These are phyloP conservation scores for Penicillium lagena DNA, from an alignment of 495 filamentous ascomycete species.

Conservation along the genomic window DNA sequence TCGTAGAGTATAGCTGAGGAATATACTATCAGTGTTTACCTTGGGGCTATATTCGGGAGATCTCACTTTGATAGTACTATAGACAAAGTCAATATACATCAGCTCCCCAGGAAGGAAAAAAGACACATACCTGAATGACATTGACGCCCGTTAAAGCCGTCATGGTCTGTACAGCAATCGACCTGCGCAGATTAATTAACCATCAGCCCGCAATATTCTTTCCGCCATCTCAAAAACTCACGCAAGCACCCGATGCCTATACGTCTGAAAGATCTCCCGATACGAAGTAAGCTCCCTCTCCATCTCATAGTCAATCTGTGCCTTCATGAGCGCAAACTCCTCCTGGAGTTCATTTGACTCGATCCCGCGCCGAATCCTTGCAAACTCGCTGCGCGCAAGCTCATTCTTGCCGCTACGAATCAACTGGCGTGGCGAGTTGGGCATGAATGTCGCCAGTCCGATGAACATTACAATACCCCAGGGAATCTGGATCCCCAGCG, in stretches of 20 bases:
- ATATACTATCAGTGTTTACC: no score
- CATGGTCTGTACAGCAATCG: conserved; percentile 53
- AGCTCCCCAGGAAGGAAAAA: neutral
- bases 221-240: conserved; percentile 12
- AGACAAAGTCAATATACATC: conserved; percentile 2
- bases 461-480: conserved; percentile 54
- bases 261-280: conserved; percentile 46
- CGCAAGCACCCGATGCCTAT: conserved; percentile 44
- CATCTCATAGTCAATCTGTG: conserved; percentile 57
- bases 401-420: conserved; percentile 48
- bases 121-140: conserved; percentile 40
- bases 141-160: conserved; percentile 52
- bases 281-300: conserved; percentile 47
- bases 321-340: conserved; percentile 50
- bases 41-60: neutral
- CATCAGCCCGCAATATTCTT: neutral
- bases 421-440: conserved; percentile 50
- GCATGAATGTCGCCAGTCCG: conserved; percentile 53
- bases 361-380: conserved; percentile 42
- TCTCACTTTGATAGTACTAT: conserved; percentile 49
- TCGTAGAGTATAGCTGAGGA: conserved; percentile 44
- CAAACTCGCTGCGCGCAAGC: conserved; percentile 42
- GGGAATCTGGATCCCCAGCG: conserved; percentile 51
- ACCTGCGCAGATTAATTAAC: conserved; percentile 14
- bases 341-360: conserved; percentile 40